A percentile compares a stretch with the other conserved stretches of the same genome.
phyloP scores from a whole-genome alignment of 305 asterid species.

The Fraxinus platypoda region DNA sequence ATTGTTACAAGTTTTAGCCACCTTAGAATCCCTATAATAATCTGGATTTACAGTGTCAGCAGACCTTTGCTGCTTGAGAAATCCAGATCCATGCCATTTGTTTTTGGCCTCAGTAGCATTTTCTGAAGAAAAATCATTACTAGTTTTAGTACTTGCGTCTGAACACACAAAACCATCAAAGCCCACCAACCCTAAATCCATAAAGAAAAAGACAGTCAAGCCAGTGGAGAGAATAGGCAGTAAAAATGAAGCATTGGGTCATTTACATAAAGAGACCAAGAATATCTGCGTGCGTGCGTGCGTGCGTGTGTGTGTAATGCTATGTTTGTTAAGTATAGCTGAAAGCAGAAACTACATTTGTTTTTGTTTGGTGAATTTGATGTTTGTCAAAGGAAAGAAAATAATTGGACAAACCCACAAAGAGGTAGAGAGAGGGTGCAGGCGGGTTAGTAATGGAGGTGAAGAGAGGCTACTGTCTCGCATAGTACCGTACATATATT shows the following conservation, averaged over 20 bases:
- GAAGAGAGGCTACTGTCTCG: not conserved
- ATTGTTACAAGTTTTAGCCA: constrained; percentile 25
- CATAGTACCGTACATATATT: not conserved
- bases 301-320: constrained; percentile 3
- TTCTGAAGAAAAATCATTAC: constrained; percentile 25
- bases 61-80: constrained; percentile 32
- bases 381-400: constrained; percentile 55
- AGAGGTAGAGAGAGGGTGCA: not conserved
- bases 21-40: constrained; percentile 34
- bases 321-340: constrained; percentile 40
- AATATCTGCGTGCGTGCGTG: not conserved
- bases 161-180: constrained; percentile 40
- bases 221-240: not conserved
- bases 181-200: constrained; percentile 65
- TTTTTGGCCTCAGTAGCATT: constrained; percentile 20
- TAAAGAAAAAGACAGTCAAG: constrained; percentile 21
- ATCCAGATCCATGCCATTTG: constrained; percentile 34
- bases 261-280: constrained; percentile 29
- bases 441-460: not conserved
- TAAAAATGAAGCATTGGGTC: constrained; percentile 32
- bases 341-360: constrained; percentile 35
- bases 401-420: constrained; percentile 15
- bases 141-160: constrained; percentile 20
- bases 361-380: constrained; percentile 47
- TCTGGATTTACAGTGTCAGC: constrained; percentile 26